Evolutionary conservation across 331 rosid genomes (phyloP).

Genomic region (Quercus lobata): DNA sequence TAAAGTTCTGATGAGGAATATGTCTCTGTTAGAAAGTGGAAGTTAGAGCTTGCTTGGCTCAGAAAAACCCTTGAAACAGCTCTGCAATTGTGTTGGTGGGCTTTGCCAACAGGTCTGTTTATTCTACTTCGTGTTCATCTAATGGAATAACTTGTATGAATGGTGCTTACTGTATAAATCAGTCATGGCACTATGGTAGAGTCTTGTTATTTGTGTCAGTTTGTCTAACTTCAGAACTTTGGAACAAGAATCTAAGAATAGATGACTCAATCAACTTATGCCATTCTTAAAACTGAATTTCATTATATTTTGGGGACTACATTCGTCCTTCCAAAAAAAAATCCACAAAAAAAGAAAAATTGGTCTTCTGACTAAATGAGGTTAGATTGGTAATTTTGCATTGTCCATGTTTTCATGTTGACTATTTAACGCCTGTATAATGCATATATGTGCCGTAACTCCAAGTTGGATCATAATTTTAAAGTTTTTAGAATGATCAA

Average conservation of each 20-base stretch:
- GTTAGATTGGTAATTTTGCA: too few relatives aligned
- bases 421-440: too few relatives aligned
- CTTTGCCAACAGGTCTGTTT: slow-evolving; percentile 81
- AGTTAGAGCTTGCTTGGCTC: slow-evolving; percentile 40
- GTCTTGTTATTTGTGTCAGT: neutral
- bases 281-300: neutral
- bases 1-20: slow-evolving; percentile 44
- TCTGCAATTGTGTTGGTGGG: slow-evolving; percentile 81
- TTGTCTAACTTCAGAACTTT: neutral
- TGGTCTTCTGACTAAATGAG: too few relatives aligned
- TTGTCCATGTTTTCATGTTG: too few relatives aligned
- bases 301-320: too few relatives aligned
- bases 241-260: neutral
- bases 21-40: slow-evolving; percentile 38
- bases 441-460: too few relatives aligned
- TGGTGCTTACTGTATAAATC: neutral
- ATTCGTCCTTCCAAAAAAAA: too few relatives aligned
- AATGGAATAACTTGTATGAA: neutral
- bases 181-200: neutral
- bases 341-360: too few relatives aligned
- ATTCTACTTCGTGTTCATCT: slow-evolving; percentile 17
- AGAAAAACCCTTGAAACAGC: slow-evolving; percentile 86
- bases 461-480: too few relatives aligned
- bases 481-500: too few relatives aligned
- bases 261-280: neutral